Conservation (phyloP, 805 yeast species). For the Candida palmyrensis region DNA sequence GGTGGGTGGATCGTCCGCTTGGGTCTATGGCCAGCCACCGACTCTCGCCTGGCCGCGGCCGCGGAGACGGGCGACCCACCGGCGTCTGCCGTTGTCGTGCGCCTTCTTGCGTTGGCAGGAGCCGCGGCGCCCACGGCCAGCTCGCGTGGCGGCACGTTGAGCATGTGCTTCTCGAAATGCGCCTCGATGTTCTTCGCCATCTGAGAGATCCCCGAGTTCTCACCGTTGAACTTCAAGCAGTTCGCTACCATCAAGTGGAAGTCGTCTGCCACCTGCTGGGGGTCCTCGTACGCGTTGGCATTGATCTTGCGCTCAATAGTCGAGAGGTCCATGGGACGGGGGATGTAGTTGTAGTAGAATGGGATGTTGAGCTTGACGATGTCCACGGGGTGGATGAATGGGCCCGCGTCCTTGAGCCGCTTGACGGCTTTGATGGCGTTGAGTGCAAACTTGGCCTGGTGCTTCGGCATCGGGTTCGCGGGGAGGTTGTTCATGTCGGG, state of each 20-base stretch:
- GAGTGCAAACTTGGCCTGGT: conserved; percentile 76
- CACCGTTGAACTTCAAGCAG: conserved; percentile 83
- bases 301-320: conserved; percentile 81
- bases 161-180: conserved; percentile 87
- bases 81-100: conserved; percentile 13
- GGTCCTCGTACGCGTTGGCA: conserved; percentile 65
- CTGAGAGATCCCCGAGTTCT: conserved; percentile 72
- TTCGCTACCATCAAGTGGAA: conserved; percentile 81
- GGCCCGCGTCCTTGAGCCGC: conserved; percentile 86
- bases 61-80: conserved; percentile 12
- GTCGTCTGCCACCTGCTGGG: conserved; percentile 67
- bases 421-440: conserved; percentile 82
- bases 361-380: conserved; percentile 85
- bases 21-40: conserved; percentile 77
- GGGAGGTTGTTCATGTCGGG: conserved; percentile 72
- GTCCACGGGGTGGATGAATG: conserved; percentile 89
- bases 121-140: conserved; percentile 14
- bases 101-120: conserved; percentile 16
- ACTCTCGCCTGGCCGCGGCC: conserved; percentile 51
- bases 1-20: conserved; percentile 97
- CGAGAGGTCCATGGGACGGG: conserved; percentile 88
- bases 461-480: conserved; percentile 64
- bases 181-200: conserved; percentile 92
- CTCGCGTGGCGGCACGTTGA: conserved; percentile 75
- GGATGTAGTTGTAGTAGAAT: conserved; percentile 75